These are phyloP conservation scores for Ramichloridium luteum DNA, from an alignment of 2,329 filamentous ascomycete genomes.

Conservation along the genomic window DNA sequence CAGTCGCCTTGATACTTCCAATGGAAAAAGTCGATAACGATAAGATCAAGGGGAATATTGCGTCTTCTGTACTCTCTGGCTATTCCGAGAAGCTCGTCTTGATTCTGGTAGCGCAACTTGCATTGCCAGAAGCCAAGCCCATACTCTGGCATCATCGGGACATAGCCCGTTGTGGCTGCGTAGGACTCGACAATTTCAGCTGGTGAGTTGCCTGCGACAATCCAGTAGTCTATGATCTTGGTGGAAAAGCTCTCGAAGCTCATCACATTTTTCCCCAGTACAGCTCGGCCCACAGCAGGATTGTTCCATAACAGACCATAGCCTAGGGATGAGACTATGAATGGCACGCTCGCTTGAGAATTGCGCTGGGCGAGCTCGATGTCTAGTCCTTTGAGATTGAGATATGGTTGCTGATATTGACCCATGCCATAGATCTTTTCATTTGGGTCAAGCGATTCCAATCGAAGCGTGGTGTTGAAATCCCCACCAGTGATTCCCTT, in stretches of 20 bases:
- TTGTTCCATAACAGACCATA: conserved; percentile 59
- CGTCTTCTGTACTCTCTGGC: conserved; percentile 47
- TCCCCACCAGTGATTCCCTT: conserved; percentile 40
- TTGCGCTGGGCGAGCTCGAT: conserved; percentile 55
- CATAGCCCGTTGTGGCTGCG: conserved; percentile 43
- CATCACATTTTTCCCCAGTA: conserved; percentile 49
- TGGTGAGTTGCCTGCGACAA: conserved; percentile 46
- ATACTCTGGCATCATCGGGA: conserved; percentile 57
- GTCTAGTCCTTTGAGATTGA: conserved; percentile 52
- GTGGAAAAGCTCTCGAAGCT: conserved; percentile 50
- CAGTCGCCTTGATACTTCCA: conserved; percentile 57
- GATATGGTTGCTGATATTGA: conserved; percentile 52
- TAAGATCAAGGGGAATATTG: conserved; percentile 48
- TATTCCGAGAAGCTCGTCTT: conserved; percentile 49
- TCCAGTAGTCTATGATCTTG: conserved; percentile 49
- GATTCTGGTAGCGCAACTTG: conserved; percentile 53
- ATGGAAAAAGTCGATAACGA: conserved; percentile 58
- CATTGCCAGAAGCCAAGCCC: conserved; percentile 59
- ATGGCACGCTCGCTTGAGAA: conserved; percentile 53
- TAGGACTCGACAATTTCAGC: conserved; percentile 46
- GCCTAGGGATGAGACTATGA: conserved; percentile 46
- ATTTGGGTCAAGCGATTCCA: conserved; percentile 40
- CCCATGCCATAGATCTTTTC: conserved; percentile 59
- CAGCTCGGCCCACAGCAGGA: conserved; percentile 47
- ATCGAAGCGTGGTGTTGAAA: conserved; percentile 46